Base-by-base conservation (phyloP, 164 flowering plant genomes). In the Echeveria elegans region DNA sequence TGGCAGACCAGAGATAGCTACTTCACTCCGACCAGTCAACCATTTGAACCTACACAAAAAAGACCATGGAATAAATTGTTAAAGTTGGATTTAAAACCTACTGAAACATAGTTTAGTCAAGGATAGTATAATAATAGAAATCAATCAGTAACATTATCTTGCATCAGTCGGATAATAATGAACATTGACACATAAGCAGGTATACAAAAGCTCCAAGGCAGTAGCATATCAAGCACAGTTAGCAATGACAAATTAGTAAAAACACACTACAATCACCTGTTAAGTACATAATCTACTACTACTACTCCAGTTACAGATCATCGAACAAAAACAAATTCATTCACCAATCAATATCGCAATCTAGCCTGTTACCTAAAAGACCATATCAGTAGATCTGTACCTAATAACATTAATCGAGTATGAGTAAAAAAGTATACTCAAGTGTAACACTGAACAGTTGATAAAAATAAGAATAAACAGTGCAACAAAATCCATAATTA, bases 11-110 rank as follows among this genome's bases (percentile, higher is more conserved):
- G 88, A 82, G 23, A 91, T 68, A 64, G 85, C 88, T 29, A 87
- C 90, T 72, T 91, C 99, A 83, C 66, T 74, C 26, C 99, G 85
- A 63, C 97, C 99, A 0, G 96, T 94, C 79, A 94, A 75, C 61
- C 92, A 71, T 70, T 81, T 94, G 70, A 94, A 91, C 98, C 98
- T 94, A 77, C 26, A 81, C 24, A 23, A 16, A 58, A 68, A 43
- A 9, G 30, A 53, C 48, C 64, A 74, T 32, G 65, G 60, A 68
- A 72, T 29, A 32, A 0, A 32, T 32, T n/a, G 23, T 37, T 63
- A 10, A 34, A 63, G 21, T 6, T 63, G 41, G n/a, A 14, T 29
- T 26, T 32, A 56, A 14, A 52, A 56, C 4, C 18, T 11, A 26
- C 61, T 11, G 3, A 56, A 56, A 23, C 28, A 18, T 28, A 56